Evolutionary conservation across 208 protist species (phyloP), one percentile per base, ranked within the genome.

Genomic region (Zelonia costaricensis): DNA sequence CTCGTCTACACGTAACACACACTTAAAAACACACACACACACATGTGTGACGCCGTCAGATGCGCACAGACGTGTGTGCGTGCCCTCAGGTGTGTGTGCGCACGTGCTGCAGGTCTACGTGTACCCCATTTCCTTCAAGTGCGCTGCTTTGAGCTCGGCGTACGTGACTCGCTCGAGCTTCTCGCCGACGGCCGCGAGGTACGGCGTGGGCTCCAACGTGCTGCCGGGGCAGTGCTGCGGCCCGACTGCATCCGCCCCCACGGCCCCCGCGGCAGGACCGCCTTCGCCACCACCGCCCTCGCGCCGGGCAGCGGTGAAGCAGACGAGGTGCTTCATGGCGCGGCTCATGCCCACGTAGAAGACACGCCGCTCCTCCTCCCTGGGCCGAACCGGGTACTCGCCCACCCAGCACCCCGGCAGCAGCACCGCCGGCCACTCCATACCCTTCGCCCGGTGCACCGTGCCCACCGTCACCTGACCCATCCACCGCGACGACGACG

Each of bases 261-360:
- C 35, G 27, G 56, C 13, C 0, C 39, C 10, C 1, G 59, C 23
- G 15, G 7, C 15, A n/a, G 39, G 16, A 4, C 64, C 40, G 1
- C 44, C 54, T 22, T 35, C 43, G 22, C 55, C 42, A 44, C 31
- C 12, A 8, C 31, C 49, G 5, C 22, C 38, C 30, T 79, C 55
- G 23, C 67, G 63, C 25, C 18, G 6, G 22, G 68, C 47, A 8
- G 84, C 79, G n/a, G 82, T 93, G 36, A 93, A 39, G 36, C 84
- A 75, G n/a, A 92, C 48, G 15, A 93, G 78, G 53, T 92, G 54
- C 49, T 68, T 74, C 80, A 86, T 91, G 12, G 90, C 90, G 30
- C 90, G 86, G 62, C 82, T 95, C 76, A 95, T 84, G 22, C 73
- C 90, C 5, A 95, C 90, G 73, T 95, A 95, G 46, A 95, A 95